phyloP scores from a whole-genome alignment of 768 basidiomycete genomes.

The Dentipellis sp. region DNA sequence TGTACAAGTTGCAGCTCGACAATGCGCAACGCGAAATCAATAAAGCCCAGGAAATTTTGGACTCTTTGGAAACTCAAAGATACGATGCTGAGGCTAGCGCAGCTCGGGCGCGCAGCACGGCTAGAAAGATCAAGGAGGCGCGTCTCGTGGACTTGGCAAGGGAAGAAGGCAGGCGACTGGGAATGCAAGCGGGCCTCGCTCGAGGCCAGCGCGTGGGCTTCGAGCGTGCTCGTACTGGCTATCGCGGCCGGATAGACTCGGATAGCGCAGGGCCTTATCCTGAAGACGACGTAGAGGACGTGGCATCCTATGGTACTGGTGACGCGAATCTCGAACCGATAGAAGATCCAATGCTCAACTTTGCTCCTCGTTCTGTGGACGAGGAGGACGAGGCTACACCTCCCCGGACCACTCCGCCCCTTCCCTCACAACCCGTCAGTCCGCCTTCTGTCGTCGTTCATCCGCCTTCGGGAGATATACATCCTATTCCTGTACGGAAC shows the following conservation, averaged over 20 bases:
- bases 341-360: conserved; percentile 12
- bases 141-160: conserved; percentile 38
- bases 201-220: conserved; percentile 23
- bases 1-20: conserved; percentile 52
- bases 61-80: conserved; percentile 37
- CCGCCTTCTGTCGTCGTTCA: neutral
- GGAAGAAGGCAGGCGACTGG: conserved; percentile 44
- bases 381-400: neutral
- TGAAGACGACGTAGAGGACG: conserved; percentile 2
- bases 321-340: conserved; percentile 9
- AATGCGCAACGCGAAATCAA: conserved; percentile 51
- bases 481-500: conserved; percentile 5
- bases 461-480: neutral
- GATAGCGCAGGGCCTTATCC: conserved; percentile 2
- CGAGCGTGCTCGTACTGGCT: conserved; percentile 18
- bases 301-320: neutral
- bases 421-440: neutral
- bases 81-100: conserved; percentile 40
- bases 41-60: conserved; percentile 43
- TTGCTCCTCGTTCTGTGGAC: conserved; percentile 3
- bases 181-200: conserved; percentile 42
- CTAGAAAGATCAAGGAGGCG: conserved; percentile 37
- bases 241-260: neutral
- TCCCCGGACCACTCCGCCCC: neutral
- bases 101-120: conserved; percentile 32